Evolutionary conservation across 73 alveolate species (phyloP).

Genomic region (Uronychia binucleata): DNA sequence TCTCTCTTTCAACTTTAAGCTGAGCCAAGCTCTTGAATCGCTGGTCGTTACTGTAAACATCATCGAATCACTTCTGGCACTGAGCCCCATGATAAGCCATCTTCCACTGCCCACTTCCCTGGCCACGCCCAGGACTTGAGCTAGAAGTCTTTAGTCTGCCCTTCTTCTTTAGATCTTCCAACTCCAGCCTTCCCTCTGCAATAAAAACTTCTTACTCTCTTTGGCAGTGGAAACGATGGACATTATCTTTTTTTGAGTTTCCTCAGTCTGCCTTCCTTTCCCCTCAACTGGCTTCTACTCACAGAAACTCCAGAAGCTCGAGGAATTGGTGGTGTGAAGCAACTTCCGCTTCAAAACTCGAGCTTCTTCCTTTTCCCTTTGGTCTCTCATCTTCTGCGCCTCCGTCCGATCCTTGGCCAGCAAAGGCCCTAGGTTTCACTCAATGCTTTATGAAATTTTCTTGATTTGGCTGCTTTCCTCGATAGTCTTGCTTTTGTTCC

Average conservation of each 20-base stretch:
- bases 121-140: not conserved
- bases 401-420: not conserved
- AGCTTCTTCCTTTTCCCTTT: not conserved
- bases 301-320: not conserved
- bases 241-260: not conserved
- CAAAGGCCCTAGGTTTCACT: not conserved
- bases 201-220: not conserved
- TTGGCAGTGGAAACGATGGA: not conserved
- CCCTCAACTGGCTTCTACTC: not conserved
- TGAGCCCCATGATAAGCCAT: not conserved
- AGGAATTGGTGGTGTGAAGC: not conserved
- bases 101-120: not conserved
- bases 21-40: not conserved
- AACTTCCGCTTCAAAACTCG: not conserved
- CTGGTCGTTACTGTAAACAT: not conserved
- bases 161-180: not conserved
- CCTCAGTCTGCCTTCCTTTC: not conserved
- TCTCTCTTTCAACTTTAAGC: not conserved
- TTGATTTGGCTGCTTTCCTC: not conserved
- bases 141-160: not conserved
- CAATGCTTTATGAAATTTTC: not conserved
- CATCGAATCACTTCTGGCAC: not conserved
- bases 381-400: not conserved
- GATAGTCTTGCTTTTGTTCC: not conserved
- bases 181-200: not conserved